A percentile compares a stretch with the other conserved stretches of the same genome.
These are phyloP conservation scores for Mycena leptocephala DNA, from an alignment of 768 basidiomycete genomes.

Conservation along the genomic window DNA sequence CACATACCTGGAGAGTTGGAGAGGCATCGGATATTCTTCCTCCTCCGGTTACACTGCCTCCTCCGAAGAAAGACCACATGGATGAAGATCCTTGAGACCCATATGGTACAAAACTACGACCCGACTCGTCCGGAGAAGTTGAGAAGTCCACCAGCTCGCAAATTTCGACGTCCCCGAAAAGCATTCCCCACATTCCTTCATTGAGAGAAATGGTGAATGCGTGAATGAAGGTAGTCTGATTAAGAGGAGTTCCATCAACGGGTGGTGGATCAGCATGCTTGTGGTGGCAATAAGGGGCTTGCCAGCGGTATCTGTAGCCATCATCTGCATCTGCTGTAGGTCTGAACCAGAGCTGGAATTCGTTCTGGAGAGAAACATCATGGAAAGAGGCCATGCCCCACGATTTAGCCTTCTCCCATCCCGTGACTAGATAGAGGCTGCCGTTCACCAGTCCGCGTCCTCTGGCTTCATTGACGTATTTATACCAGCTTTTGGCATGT, in stretches of 20 bases:
- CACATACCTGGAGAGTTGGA: too few relatives aligned
- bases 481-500: too few relatives aligned
- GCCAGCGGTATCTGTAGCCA: neutral
- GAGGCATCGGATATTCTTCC: too few relatives aligned
- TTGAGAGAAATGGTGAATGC: conserved; percentile 2
- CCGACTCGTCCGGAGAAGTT: neutral
- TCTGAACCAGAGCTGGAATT: conserved; percentile 4
- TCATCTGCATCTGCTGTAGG: neutral
- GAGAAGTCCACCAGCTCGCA: neutral
- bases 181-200: neutral
- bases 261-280: too few relatives aligned
- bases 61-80: too few relatives aligned
- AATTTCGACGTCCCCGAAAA: neutral
- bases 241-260: too few relatives aligned
- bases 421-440: conserved; percentile 37
- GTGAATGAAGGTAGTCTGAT: too few relatives aligned
- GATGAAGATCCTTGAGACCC: neutral
- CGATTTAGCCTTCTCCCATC: conserved; percentile 34
- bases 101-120: neutral
- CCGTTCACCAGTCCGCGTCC: conserved; percentile 30
- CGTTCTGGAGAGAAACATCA: neutral
- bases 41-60: too few relatives aligned
- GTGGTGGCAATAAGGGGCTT: neutral
- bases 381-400: conserved; percentile 38
- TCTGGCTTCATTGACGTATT: conserved; percentile 20